Evolutionary conservation across 768 basidiomycete species (phyloP).

Genomic region (Leccinum sublutescens): DNA sequence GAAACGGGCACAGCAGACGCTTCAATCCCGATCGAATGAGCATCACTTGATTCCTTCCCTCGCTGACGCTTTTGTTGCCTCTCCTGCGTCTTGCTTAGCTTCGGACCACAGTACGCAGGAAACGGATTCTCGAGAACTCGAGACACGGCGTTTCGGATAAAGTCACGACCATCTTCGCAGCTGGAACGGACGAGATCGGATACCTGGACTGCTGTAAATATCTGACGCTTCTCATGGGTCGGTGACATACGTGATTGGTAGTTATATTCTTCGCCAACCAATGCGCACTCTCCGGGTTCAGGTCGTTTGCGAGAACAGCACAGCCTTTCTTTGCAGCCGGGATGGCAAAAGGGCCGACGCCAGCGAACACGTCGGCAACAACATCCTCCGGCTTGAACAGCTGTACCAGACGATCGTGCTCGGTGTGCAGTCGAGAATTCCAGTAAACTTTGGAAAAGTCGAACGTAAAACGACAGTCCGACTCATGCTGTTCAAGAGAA

Average conservation of each 20-base stretch:
- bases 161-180: constrained; percentile 84
- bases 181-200: constrained; percentile 62
- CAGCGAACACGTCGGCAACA: constrained; percentile 92
- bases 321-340: constrained; percentile 93
- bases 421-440: constrained; percentile 93
- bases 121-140: constrained; percentile 67
- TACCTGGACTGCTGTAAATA: constrained; percentile 44
- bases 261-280: constrained; percentile 71
- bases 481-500: constrained; percentile 60
- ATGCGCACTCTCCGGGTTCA: constrained; percentile 86
- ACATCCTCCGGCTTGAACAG: constrained; percentile 74
- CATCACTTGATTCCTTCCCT: constrained; percentile 15
- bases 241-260: constrained; percentile 66
- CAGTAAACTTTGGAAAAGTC: constrained; percentile 97
- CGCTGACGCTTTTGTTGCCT: constrained; percentile 48
- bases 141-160: constrained; percentile 62
- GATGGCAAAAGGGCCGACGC: constrained; percentile 94
- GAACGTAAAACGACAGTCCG: constrained; percentile 84
- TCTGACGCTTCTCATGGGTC: not conserved
- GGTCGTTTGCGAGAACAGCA: constrained; percentile 86
- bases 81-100: constrained; percentile 30
- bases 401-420: constrained; percentile 83
- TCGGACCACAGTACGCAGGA: constrained; percentile 50
- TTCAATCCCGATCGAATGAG: constrained; percentile 1
- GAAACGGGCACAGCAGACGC: constrained; percentile 9